Conservation (phyloP, 2,329 filamentous ascomycete species). For the Fusarium secorum region DNA sequence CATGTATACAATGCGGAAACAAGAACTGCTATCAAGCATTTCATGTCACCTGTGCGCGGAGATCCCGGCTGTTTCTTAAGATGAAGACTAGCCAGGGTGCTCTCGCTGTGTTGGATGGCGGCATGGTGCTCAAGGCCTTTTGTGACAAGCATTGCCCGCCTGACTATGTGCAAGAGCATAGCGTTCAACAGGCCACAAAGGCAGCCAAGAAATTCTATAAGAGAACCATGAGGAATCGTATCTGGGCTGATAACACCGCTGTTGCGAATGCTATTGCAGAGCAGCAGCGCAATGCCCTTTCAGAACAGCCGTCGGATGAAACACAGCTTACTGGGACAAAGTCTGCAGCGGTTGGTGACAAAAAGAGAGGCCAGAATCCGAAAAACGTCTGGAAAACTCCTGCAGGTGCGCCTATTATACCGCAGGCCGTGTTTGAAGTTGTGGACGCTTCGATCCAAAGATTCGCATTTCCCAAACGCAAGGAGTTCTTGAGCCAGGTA, state of each 20-base stretch:
- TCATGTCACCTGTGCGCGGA: slow-evolving; percentile 93
- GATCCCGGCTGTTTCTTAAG: slow-evolving; percentile 86
- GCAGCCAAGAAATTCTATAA: slow-evolving; percentile 91
- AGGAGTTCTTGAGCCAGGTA: slow-evolving; percentile 90
- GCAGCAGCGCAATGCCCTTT: slow-evolving; percentile 67
- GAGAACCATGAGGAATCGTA: slow-evolving; percentile 83
- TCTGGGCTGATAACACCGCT: slow-evolving; percentile 91
- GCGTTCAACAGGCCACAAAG: slow-evolving; percentile 79
- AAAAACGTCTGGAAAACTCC: slow-evolving; percentile 82
- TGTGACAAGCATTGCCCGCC: slow-evolving; percentile 93
- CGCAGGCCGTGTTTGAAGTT: slow-evolving; percentile 83
- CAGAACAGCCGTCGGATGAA: slow-evolving; percentile 79
- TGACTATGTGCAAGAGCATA: slow-evolving; percentile 88
- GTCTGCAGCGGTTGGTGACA: slow-evolving; percentile 77
- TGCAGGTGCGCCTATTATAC: slow-evolving; percentile 93
- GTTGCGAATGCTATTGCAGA: slow-evolving; percentile 84
- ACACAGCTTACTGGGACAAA: slow-evolving; percentile 85
- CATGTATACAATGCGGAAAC: slow-evolving; percentile 97
- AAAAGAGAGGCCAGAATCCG: slow-evolving; percentile 64
- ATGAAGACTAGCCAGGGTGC: slow-evolving; percentile 94
- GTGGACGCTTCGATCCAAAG: slow-evolving; percentile 84
- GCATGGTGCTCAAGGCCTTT: slow-evolving; percentile 87
- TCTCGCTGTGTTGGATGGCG: slow-evolving; percentile 78
- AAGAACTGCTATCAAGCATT: slow-evolving; percentile 97
- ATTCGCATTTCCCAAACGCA: slow-evolving; percentile 82